Evolutionary conservation across 352 stramenopile genomes (phyloP), one percentile per base, ranked within the genome.

Genomic region (Phytophthora pseudosyringae): DNA sequence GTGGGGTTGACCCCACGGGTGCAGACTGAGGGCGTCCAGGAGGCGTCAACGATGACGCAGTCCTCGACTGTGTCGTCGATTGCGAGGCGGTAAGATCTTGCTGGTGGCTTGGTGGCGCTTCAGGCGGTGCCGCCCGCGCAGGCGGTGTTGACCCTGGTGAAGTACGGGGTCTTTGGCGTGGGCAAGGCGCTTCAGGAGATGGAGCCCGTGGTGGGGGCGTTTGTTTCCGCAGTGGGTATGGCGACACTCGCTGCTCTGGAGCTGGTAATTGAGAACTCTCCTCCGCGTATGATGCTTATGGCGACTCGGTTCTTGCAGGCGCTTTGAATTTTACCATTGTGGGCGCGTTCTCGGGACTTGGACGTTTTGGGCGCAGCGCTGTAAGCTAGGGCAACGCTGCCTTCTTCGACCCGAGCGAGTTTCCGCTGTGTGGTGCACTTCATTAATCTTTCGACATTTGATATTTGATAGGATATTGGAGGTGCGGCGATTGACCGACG

Each of bases 161-260:
- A 36, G 26, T 4, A 38, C 26, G 26, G 25, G 44, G 12, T 25
- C 44, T 50, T 50, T 50, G 44, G 11, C 44, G 21, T 38, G 26
- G 21, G 25, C 44, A 9, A 25, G 12, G 25, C 11, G 21, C 25
- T 25, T 38, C 44, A 36, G 44, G 25, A 21, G 21, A 50, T 8
- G 25, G 44, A 21, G 44, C 6, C 21, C 26, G 44, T 33, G 44
- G 1, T n/a, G 26, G 44, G 1, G 44, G 44, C 25, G 44, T 36
- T 50, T 10, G 44, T 18, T 50, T 50, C 44, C 44, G 44, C 26
- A 50, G 44, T 36, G 44, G 44, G 25, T 50, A 50, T 21, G 44
- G 26, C 44, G 44, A 50, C 26, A 50, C 25, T 50, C 44, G 26
- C 44, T 9, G 10, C 15, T 50, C 44, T 38, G 26, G 44, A 4